A percentile compares a stretch with the other conserved stretches of the same genome.
Conservation (phyloP, 208 protist genomes). For the Acanthamoeba royreba region DNA sequence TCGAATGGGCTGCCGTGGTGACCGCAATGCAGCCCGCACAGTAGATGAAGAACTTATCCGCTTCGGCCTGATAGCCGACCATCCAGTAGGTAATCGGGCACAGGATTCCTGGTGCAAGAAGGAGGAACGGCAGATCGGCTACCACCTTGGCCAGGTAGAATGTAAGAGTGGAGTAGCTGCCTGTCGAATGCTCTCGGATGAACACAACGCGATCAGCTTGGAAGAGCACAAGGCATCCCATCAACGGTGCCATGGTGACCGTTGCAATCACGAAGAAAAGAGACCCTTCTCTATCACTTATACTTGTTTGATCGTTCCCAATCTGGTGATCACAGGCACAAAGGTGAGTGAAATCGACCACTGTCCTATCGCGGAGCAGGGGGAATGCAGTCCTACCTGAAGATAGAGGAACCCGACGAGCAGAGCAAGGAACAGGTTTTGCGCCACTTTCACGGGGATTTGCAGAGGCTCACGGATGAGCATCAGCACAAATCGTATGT, state of each 20-base stretch:
- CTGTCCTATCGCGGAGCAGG: too few species aligned
- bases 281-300: not conserved
- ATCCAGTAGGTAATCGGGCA: not conserved
- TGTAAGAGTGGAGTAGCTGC: not conserved
- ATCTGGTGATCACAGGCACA: not conserved
- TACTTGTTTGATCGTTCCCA: not conserved
- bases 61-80: not conserved
- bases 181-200: slow-evolving; percentile 7
- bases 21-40: not conserved
- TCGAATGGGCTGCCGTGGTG: not conserved
- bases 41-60: slow-evolving; percentile 27
- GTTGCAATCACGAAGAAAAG: not conserved
- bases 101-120: not conserved
- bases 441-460: not conserved
- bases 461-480: not conserved
- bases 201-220: not conserved
- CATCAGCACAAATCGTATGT: not conserved
- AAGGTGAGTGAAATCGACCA: not conserved
- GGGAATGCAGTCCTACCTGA: not conserved
- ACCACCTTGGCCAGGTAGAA: not conserved
- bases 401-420: not conserved
- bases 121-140: not conserved
- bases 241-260: not conserved
- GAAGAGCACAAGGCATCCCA: not conserved
- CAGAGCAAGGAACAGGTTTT: not conserved